Evolutionary conservation across 2,329 filamentous ascomycete genomes (phyloP).

Genomic region (Monosporascus sp.): DNA sequence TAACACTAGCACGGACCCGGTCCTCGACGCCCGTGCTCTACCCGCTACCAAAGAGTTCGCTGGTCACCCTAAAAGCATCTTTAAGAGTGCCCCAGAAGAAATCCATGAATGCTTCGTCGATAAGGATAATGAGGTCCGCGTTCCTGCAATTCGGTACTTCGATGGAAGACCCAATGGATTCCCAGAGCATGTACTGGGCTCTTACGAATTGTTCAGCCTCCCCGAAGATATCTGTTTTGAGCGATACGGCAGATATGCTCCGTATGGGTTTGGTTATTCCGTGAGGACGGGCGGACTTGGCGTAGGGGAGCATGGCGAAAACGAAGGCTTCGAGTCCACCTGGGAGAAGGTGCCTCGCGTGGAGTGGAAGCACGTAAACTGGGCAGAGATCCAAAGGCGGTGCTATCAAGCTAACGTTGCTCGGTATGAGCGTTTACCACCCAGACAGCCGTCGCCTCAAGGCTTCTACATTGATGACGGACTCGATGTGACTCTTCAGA

Average conservation of each 20-base stretch:
- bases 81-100: slow-evolving; percentile 38
- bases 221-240: slow-evolving; percentile 90
- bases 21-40: slow-evolving; percentile 27
- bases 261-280: slow-evolving; percentile 88
- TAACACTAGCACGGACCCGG: slow-evolving; percentile 24
- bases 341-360: slow-evolving; percentile 70
- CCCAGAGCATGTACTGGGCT: slow-evolving; percentile 81
- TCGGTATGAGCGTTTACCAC: slow-evolving; percentile 56
- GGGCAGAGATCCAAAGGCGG: slow-evolving; percentile 71
- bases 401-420: slow-evolving; percentile 68
- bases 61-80: slow-evolving; percentile 31
- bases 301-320: slow-evolving; percentile 79
- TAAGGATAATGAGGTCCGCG: slow-evolving; percentile 53
- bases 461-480: slow-evolving; percentile 48
- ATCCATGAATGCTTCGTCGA: slow-evolving; percentile 79
- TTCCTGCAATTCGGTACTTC: slow-evolving; percentile 70
- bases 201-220: slow-evolving; percentile 73
- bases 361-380: slow-evolving; percentile 72
- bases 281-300: slow-evolving; percentile 73
- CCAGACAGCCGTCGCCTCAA: slow-evolving; percentile 35
- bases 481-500: slow-evolving; percentile 12
- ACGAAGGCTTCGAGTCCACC: slow-evolving; percentile 71
- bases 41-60: slow-evolving; percentile 51
- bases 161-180: slow-evolving; percentile 78
- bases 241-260: slow-evolving; percentile 78